A percentile compares a stretch with the other conserved stretches of the same genome.
phyloP scores from a whole-genome alignment of 805 yeast species.

The Kluyveromyces nonfermentans region DNA sequence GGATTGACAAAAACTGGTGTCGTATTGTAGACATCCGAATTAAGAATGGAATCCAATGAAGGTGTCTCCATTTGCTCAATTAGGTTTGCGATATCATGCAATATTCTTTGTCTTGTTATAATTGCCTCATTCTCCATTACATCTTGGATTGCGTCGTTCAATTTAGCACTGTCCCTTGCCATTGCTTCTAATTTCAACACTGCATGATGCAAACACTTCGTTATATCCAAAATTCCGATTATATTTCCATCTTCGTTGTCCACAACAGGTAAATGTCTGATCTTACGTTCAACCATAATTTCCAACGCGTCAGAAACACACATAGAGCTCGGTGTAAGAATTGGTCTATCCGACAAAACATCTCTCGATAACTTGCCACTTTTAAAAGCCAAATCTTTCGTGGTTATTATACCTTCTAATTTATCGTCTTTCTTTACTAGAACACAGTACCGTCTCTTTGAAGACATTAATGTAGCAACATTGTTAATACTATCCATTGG shows the following conservation, averaged over 20 bases:
- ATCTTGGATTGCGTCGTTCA: slow-evolving; percentile 22
- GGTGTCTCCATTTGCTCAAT: slow-evolving; percentile 37
- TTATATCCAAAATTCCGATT: slow-evolving; percentile 37
- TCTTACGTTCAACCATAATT: slow-evolving; percentile 33
- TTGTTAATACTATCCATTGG: slow-evolving; percentile 26
- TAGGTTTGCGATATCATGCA: slow-evolving; percentile 30
- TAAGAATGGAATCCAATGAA: slow-evolving; percentile 23
- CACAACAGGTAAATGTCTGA: slow-evolving; percentile 36
- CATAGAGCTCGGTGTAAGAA: slow-evolving; percentile 29
- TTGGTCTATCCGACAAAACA: slow-evolving; percentile 35
- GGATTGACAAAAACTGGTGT: slow-evolving; percentile 32
- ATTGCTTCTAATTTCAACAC: slow-evolving; percentile 35
- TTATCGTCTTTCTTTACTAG: slow-evolving; percentile 26
- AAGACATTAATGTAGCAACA: slow-evolving; percentile 32
- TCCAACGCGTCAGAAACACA: slow-evolving; percentile 36
- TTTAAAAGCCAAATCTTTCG: slow-evolving; percentile 38
- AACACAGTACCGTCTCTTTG: slow-evolving; percentile 34
- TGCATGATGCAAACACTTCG: slow-evolving; percentile 39
- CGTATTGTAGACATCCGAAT: slow-evolving; percentile 9
- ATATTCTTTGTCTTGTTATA: slow-evolving; percentile 16
- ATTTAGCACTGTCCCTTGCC: slow-evolving; percentile 30
- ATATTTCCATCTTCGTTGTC: slow-evolving; percentile 27
- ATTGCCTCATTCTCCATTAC: slow-evolving; percentile 24
- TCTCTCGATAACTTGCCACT: slow-evolving; percentile 27
- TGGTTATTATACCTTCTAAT: slow-evolving; percentile 35